These are phyloP conservation scores for Melaleuca quinquenervia DNA, from an alignment of 345 rosid species.

Conservation along the genomic window DNA sequence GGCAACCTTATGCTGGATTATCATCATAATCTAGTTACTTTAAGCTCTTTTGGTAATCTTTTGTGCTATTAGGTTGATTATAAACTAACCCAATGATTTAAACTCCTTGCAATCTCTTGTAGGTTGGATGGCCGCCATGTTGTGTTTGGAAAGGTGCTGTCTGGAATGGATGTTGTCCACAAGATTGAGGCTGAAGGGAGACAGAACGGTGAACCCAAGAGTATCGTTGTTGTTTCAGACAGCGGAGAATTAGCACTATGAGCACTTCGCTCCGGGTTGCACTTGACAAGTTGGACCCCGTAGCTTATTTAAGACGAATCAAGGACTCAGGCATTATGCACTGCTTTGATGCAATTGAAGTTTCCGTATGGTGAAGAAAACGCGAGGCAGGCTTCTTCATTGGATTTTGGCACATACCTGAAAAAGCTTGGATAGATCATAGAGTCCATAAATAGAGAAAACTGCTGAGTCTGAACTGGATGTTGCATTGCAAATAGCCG, in stretches of 20 bases:
- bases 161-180: slow-evolving; percentile 79
- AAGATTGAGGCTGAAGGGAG: slow-evolving; percentile 83
- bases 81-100: not conserved
- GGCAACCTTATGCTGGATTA: not conserved
- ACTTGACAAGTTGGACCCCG: not conserved
- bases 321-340: not conserved
- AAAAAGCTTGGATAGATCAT: not conserved
- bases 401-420: not conserved
- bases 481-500: not conserved
- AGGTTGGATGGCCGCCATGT: slow-evolving; percentile 95
- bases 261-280: not conserved
- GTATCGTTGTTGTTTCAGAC: slow-evolving; percentile 44
- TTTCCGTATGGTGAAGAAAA: not conserved
- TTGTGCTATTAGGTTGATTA: not conserved
- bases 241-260: slow-evolving; percentile 65
- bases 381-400: not conserved
- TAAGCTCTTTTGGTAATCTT: not conserved
- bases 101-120: not conserved
- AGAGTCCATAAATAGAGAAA: not conserved
- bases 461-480: not conserved
- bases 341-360: not conserved
- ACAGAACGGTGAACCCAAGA: slow-evolving; percentile 57
- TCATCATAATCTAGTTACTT: not conserved
- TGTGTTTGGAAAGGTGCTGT: slow-evolving; percentile 80
- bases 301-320: not conserved